phyloP scores from a whole-genome alignment of 2,329 filamentous ascomycete species.

The Cladosporium sphaerospermum region DNA sequence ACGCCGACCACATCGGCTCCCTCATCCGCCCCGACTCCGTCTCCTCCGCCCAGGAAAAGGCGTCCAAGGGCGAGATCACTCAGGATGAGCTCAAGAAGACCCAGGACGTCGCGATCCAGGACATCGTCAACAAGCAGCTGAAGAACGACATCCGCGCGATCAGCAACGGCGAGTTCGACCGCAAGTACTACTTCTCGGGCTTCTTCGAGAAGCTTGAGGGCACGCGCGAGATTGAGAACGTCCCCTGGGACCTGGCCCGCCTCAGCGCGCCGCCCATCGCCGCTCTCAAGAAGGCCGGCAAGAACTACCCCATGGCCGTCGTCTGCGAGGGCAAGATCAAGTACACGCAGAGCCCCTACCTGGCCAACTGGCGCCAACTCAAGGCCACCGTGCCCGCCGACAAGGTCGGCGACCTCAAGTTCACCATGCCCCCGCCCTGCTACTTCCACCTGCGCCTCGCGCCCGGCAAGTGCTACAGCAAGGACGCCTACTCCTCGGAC shows the following conservation, averaged over 20 bases:
- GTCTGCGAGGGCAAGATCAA: slow-evolving; percentile 33
- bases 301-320: slow-evolving; percentile 34
- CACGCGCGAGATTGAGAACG: slow-evolving; percentile 32
- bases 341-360: slow-evolving; percentile 29
- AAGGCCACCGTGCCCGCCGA: slow-evolving; percentile 27
- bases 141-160: slow-evolving; percentile 57
- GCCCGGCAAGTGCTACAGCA: slow-evolving; percentile 31
- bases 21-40: slow-evolving; percentile 60
- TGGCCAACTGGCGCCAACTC: slow-evolving; percentile 33
- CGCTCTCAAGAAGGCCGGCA: slow-evolving; percentile 33
- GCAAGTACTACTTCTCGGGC: slow-evolving; percentile 34
- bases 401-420: slow-evolving; percentile 32
- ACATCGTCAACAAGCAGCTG: slow-evolving; percentile 60
- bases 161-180: slow-evolving; percentile 62
- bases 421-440: slow-evolving; percentile 34
- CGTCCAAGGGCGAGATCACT: slow-evolving; percentile 50
- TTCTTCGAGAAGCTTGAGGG: slow-evolving; percentile 36
- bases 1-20: slow-evolving; percentile 68
- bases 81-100: slow-evolving; percentile 52
- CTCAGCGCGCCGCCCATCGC: slow-evolving; percentile 32
- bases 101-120: slow-evolving; percentile 60
- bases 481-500: slow-evolving; percentile 29
- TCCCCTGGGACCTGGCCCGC: slow-evolving; percentile 32
- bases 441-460: slow-evolving; percentile 34
- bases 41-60: slow-evolving; percentile 51